phyloP scores from a whole-genome alignment of 2,329 filamentous ascomycete species.

The Hypoxylon sp. region DNA sequence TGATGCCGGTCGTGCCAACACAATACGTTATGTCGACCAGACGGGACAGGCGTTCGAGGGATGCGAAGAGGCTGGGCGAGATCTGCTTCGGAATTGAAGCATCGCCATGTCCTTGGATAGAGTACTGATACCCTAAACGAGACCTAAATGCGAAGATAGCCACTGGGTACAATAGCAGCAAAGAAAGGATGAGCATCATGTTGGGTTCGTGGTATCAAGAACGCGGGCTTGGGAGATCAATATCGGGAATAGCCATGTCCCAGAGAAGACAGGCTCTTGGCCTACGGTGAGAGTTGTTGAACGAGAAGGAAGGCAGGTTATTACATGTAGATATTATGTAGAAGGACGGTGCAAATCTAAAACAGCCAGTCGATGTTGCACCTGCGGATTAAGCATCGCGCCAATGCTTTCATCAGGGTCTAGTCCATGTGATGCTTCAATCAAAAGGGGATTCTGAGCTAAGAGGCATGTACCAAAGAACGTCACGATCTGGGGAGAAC shows the following conservation, averaged over 20 bases:
- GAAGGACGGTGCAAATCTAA: conserved; percentile 19
- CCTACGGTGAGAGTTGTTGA: conserved; percentile 6
- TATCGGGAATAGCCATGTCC: conserved; percentile 36
- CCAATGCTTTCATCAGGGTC: conserved; percentile 25
- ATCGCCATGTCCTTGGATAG: conserved; percentile 26
- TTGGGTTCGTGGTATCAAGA: conserved; percentile 15
- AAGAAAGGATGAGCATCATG: conserved; percentile 23
- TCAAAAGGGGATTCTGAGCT: conserved; percentile 4
- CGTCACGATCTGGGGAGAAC: conserved; percentile 19
- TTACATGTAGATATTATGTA: conserved; percentile 31
- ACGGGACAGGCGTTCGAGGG: conserved; percentile 89
- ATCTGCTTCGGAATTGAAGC: conserved; percentile 57
- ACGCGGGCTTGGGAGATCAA: conserved; percentile 7
- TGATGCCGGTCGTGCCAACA: conserved; percentile 86
- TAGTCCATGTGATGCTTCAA: conserved; percentile 30
- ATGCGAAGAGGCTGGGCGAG: conserved; percentile 77
- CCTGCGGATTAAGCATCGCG: conserved; percentile 32
- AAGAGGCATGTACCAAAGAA: conserved; percentile 17
- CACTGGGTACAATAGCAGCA: conserved; percentile 27
- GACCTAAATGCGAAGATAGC: conserved; percentile 36
- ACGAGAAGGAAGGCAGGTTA: conserved; percentile 9
- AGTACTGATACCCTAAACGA: conserved; percentile 34
- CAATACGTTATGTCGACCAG: conserved; percentile 97
- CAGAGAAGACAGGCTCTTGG: conserved; percentile 23
- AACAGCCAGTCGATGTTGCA: conserved; percentile 21